Base-by-base conservation (phyloP, 1,284 basidiomycete genomes). In the Rhodofomes roseus region DNA sequence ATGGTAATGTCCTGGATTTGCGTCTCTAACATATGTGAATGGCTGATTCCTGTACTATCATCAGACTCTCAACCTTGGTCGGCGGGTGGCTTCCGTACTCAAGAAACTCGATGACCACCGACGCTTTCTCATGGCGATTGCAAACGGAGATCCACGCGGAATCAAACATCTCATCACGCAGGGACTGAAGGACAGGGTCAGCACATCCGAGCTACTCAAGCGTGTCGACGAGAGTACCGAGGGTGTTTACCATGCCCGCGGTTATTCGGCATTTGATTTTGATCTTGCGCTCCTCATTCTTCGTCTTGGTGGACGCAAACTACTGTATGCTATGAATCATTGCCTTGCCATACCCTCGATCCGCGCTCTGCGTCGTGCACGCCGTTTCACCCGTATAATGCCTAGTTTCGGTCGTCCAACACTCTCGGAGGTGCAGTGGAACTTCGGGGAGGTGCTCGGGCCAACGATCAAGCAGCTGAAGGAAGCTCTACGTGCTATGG, bases 271-370 rank as follows among this genome's bases (percentile, higher is more conserved):
- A 18, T 23, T 40, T 23, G 64, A 61, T 11, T 20, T 60, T 12
- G 68, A 71, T 44, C 37, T 69, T 5, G 57, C 59, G 3, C 23
- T 64, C 1, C 61, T 70, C 9, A 44, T 60, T 2, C 53, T 43
- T 12, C 54, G 57, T 2, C 60, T 68, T 25, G 68, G 68, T 34
- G 66, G 67, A 0, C 54, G 51, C 0, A 58, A 60, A 12, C 56
- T 68, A 11, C 53, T 68, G 0, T 67, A 68, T 53, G 64, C 68
- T 0, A 39, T 70, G 16, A 69, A 61, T 36, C 65, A 68, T 0
- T 36, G 44, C 9, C 25, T 62, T 25, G 37, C 41, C 2, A 41
- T 69, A 4, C 66, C 68, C 2, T 69, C 67, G 0, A 58, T 65
- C 54, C 22, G 46, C 6, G 62, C 64, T 4, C 53, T 70, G 1